These are phyloP conservation scores for Hydnum rufescens DNA, from an alignment of 768 basidiomycete species.

Conservation along the genomic window DNA sequence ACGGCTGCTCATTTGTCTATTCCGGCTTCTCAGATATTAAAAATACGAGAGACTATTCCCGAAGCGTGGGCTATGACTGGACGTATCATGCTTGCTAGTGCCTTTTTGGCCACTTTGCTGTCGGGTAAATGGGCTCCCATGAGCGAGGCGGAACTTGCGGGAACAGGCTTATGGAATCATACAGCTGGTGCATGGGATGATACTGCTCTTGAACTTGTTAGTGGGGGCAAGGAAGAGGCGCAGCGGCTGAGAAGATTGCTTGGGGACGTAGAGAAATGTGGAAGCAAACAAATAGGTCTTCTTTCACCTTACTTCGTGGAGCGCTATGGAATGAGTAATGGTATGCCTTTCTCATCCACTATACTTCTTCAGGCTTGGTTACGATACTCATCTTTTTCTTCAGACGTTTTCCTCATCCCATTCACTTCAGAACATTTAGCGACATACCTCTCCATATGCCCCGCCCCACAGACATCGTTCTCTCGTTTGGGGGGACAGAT, in stretches of 20 bases:
- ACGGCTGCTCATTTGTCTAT: constrained; percentile 50
- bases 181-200: constrained; percentile 55
- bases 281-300: constrained; percentile 38
- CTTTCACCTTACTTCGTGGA: constrained; percentile 60
- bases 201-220: constrained; percentile 53
- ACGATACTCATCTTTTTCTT: not conserved
- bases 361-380: not conserved
- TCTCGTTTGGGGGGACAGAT: constrained; percentile 71
- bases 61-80: constrained; percentile 68
- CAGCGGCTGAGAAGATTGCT: constrained; percentile 55
- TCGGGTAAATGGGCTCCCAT: constrained; percentile 48
- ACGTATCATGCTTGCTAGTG: constrained; percentile 54
- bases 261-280: constrained; percentile 57
- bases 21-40: constrained; percentile 53
- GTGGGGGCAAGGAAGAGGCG: constrained; percentile 48
- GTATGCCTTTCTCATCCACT: constrained; percentile 18
- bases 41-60: constrained; percentile 60
- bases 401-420: constrained; percentile 51
- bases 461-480: constrained; percentile 53
- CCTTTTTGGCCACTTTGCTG: constrained; percentile 35
- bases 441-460: constrained; percentile 55
- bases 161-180: constrained; percentile 62
- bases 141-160: constrained; percentile 57
- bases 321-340: constrained; percentile 61
- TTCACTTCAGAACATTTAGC: constrained; percentile 66